Evolutionary conservation across 257 asterid genomes (phyloP).

Genomic region (Salvia splendens): DNA sequence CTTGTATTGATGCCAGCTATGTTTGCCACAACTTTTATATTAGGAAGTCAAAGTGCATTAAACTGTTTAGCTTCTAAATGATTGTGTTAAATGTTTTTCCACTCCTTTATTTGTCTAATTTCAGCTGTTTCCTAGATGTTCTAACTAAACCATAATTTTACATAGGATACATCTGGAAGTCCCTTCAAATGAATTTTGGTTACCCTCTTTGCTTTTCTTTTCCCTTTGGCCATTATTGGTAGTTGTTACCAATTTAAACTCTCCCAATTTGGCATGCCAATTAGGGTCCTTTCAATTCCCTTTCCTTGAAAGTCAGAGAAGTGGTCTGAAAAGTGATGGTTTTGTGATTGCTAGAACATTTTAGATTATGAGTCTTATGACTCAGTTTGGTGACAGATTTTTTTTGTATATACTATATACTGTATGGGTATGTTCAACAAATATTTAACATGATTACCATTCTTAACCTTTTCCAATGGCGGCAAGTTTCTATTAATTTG

Average conservation of each 20-base stretch:
- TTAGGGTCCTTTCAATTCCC: neutral
- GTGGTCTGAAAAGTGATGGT: neutral
- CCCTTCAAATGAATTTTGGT: neutral
- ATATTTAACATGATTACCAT: slow-evolving; percentile 3
- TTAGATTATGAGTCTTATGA: neutral
- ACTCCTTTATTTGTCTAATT: neutral
- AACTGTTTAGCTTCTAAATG: slow-evolving; percentile 16
- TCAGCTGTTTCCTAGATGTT: neutral
- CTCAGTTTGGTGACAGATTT: neutral
- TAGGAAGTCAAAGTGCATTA: slow-evolving; percentile 14
- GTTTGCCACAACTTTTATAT: slow-evolving; percentile 18
- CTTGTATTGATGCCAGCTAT: slow-evolving; percentile 12
- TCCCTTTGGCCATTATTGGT: neutral
- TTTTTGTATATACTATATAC: neutral
- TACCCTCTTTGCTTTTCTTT: neutral
- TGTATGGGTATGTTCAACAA: slow-evolving; percentile 9
- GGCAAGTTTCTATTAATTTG: neutral
- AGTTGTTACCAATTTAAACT: neutral
- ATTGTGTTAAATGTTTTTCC: neutral
- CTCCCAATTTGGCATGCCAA: neutral
- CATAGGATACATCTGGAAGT: neutral
- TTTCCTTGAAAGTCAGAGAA: neutral
- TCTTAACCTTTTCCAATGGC: slow-evolving; percentile 5
- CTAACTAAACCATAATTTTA: neutral
- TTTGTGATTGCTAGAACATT: neutral